Base-by-base conservation (phyloP, 768 basidiomycete genomes). In the Gymnopilus junonius region DNA sequence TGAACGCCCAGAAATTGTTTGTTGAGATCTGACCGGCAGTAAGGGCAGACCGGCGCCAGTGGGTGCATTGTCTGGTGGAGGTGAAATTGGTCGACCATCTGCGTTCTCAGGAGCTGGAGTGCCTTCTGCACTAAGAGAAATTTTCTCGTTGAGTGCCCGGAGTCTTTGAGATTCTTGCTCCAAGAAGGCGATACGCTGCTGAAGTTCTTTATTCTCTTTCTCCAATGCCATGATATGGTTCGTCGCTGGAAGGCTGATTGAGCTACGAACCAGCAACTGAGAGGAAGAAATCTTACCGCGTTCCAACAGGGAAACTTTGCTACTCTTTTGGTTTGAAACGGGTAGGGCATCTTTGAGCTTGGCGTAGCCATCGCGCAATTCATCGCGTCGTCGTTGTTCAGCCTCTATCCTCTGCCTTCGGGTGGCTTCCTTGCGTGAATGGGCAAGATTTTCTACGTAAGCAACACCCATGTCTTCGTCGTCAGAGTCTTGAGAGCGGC, bases 291-390 rank as follows among this genome's bases (percentile, higher is more conserved):
- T 72, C 84, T 63, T 70, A 94, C 93, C 92, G 85, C 94, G 84
- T 77, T 95, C 94, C 59, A 96, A 80, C 61, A 95, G 78, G 25
- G 91, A 93, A 17, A 94, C 92, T 74, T 96, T 96, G 79, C 92
- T 94, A 74, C 90, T 89, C 80, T 95, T 93, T 82, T 94, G 93
- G 76, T 93, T 94, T 12, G 91, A 92, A 57, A 90, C 84, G 2
- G 94, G 94, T 7, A 96, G 81, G 25, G 92, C 91, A 65, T 94
- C 93, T 77, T 93, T 94, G 75, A 96, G 80, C 71, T 90, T 89
- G 35, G 90, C 89, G 76, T 95, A 96, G 27, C 93, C 94, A 71
- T 96, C 94, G 64, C 94, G 85, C 64, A 95, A 83, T 76, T 95
- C 94, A 75, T 95, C 93, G 66, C 94, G 84, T 61, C 94, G 83